Percentiles rank a stretch among this genome's conserved stretches.
phyloP scores from a whole-genome alignment of 2,329 filamentous ascomycete species.

The Rhynchosporium graminicola region DNA sequence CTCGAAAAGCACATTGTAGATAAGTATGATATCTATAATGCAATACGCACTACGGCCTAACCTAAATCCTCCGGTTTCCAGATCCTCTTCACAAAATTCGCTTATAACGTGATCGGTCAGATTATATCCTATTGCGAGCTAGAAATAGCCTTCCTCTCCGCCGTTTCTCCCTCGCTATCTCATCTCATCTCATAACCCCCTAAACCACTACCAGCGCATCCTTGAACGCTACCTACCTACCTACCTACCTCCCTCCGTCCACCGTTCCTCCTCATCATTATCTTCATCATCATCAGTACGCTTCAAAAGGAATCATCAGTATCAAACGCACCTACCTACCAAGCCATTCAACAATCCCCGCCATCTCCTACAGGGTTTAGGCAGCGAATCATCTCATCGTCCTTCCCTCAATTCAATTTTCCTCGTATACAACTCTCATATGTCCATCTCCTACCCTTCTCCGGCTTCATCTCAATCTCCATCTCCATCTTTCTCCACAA shows the following conservation, averaged over 20 bases:
- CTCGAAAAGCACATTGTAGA: too few species aligned
- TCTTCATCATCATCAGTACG: conserved; percentile 25
- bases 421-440: conserved; percentile 33
- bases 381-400: conserved; percentile 30
- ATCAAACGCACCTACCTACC: conserved; percentile 18
- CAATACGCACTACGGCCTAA: too few species aligned
- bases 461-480: conserved; percentile 30
- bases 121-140: too few species aligned
- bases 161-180: too few species aligned
- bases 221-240: conserved; percentile 25
- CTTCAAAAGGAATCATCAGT: too few species aligned
- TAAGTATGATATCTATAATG: too few species aligned
- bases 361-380: conserved; percentile 34
- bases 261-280: conserved; percentile 23
- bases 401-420: conserved; percentile 14
- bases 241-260: conserved; percentile 12
- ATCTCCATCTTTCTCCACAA: conserved; percentile 31
- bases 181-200: background rate
- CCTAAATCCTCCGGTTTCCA: too few species aligned
- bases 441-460: conserved; percentile 29
- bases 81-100: too few species aligned
- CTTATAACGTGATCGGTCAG: too few species aligned
- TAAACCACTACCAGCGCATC: background rate
- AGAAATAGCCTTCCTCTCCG: too few species aligned
- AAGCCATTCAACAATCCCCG: conserved; percentile 50